phyloP scores from a whole-genome alignment of 73 alveolate species.

The Loxodes magnus region DNA sequence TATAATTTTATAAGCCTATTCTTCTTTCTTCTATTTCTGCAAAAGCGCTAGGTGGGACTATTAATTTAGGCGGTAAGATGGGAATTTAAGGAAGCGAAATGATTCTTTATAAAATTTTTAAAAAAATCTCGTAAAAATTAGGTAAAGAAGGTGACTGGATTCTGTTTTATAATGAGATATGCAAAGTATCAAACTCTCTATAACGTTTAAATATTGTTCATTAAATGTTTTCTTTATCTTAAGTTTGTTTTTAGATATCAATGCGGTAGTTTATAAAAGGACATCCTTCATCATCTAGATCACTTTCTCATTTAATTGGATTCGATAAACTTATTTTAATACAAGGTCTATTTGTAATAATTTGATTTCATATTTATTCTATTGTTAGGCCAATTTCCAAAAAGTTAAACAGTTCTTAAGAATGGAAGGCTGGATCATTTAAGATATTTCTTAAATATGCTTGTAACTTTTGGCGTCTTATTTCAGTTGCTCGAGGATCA shows the following conservation, averaged over 20 bases:
- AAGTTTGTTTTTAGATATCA: too few species aligned
- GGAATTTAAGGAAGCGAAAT: background rate
- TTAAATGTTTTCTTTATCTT: too few species aligned
- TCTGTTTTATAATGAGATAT: background rate
- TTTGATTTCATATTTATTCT: background rate
- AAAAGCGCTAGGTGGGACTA: background rate
- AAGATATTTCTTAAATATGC: background rate
- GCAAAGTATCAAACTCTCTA: slow-evolving; percentile 6
- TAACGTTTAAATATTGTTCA: background rate
- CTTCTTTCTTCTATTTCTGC: slow-evolving; percentile 12
- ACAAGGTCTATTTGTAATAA: background rate
- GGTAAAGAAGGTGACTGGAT: background rate
- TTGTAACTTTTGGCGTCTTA: background rate
- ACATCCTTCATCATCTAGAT: too few species aligned
- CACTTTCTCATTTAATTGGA: too few species aligned
- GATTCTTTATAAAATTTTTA: background rate
- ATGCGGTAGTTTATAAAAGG: too few species aligned
- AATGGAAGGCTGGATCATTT: slow-evolving; percentile 8
- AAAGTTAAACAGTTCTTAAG: slow-evolving; percentile 2
- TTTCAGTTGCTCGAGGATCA: slow-evolving; percentile 2
- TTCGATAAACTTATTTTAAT: background rate
- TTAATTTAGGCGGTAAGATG: background rate
- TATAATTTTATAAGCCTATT: background rate
- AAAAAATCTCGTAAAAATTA: background rate
- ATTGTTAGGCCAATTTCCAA: background rate